Base-by-base conservation (phyloP, 805 yeast genomes). In the Myxozyma sirexii region DNA sequence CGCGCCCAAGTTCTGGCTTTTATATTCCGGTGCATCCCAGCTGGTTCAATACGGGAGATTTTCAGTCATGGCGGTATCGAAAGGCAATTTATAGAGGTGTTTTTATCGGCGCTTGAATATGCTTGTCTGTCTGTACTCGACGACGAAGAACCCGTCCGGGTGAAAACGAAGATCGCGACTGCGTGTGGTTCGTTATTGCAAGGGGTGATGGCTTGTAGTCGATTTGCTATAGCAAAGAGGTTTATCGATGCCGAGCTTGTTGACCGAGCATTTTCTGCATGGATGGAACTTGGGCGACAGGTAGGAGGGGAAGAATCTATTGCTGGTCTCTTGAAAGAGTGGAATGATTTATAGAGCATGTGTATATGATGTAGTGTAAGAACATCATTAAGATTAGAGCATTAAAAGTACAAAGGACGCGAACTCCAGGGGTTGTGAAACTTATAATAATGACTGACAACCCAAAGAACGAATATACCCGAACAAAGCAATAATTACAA, bases 41-140 rank as follows among this genome's bases (percentile, higher is more conserved):
- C 60, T 5, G 21, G 21, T 10, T 43, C 54, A 2, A 37, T 60
- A 3, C 21, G 26, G 6, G n/a, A 33, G 7, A 37, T 58, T 4
- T 61, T 61, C 37, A 56, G 59, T 3, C 59, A 59, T 13, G 64
- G 59, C 17, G 64, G 64, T 10, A 54, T 61, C 21, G 64, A 61
- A 26, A 56, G 59, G 15, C 56, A 59, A 24, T 48, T 49, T 26
- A 46, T 61, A 26, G 59, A 61, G 23, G 46, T 41, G 4, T 57
- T 61, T 49, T 35, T 61, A 15, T 50, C 48, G 5, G 50, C 58
- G 29, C 39, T 61, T 6, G 26, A 33, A 23, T 43, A 50, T 13
- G 55, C 55, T 17, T 29, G 42, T 21, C 5, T 23, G 19, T 24
- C 39, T 5, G 57, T 43, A 8, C 49, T 42, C 2, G 17, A 37